Conservation (phyloP, 1,284 basidiomycete genomes). For the Ustilago cynodontis region DNA sequence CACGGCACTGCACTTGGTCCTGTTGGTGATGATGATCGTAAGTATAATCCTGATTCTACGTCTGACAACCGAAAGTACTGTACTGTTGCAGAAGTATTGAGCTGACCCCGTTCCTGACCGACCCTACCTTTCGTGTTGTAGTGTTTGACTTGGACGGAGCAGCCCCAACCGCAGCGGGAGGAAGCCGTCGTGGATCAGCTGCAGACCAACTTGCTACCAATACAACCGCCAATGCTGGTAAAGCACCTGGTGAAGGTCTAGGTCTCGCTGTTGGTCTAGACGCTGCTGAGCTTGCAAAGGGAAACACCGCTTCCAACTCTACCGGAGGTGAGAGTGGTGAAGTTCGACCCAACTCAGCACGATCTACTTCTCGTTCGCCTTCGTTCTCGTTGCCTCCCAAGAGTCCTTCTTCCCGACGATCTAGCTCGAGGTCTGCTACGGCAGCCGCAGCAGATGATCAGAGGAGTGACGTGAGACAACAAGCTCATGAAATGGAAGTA, state of each 20-base stretch:
- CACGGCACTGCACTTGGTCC: constrained; percentile 54
- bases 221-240: constrained; percentile 61
- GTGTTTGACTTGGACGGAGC: constrained; percentile 59
- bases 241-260: constrained; percentile 20
- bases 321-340: neutral
- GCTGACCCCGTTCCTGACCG: neutral
- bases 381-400: constrained; percentile 60
- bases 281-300: constrained; percentile 51
- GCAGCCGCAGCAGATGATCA: constrained; percentile 42
- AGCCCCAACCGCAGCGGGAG: constrained; percentile 18
- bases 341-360: constrained; percentile 17
- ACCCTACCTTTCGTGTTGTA: constrained; percentile 6
- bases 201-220: constrained; percentile 61
- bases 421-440: constrained; percentile 54
- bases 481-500: constrained; percentile 49
- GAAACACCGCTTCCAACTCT: neutral
- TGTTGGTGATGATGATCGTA: constrained; percentile 60
- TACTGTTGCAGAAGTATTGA: neutral
- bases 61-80: neutral
- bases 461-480: constrained; percentile 51
- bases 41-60: constrained; percentile 8
- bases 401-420: constrained; percentile 50
- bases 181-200: constrained; percentile 41
- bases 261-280: constrained; percentile 55
- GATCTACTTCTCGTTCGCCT: constrained; percentile 46